phyloP scores from a whole-genome alignment of 345 rosid genomes.

The rapeseed (Brassica napus) region DNA sequence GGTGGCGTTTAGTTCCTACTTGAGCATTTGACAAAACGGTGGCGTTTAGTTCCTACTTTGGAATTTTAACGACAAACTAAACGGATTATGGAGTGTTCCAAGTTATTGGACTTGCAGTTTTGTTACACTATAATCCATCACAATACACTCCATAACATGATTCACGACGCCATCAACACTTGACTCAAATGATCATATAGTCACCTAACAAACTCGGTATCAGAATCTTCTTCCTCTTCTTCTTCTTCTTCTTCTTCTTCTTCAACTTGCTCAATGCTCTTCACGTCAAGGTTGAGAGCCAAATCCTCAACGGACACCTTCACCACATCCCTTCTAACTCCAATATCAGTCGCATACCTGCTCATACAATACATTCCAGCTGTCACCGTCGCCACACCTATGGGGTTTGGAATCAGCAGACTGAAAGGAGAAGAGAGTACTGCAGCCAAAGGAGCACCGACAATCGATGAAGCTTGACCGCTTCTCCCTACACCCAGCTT shows the following conservation, averaged over 20 bases:
- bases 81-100: no score
- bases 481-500: constrained; percentile 73
- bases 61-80: no score
- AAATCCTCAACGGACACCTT: constrained; percentile 91
- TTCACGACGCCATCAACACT: neutral
- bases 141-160: constrained; percentile 6
- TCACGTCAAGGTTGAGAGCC: constrained; percentile 42
- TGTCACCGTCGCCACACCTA: constrained; percentile 87
- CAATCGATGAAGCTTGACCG: constrained; percentile 85
- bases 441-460: constrained; percentile 95
- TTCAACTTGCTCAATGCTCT: constrained; percentile 43
- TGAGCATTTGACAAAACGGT: no score
- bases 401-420: constrained; percentile 85
- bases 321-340: constrained; percentile 79
- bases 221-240: no score
- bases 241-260: constrained; percentile 24
- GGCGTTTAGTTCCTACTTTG: no score
- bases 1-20: no score
- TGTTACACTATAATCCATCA: neutral
- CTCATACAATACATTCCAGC: constrained; percentile 98
- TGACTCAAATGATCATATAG: neutral
- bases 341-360: constrained; percentile 88
- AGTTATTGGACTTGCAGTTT: no score
- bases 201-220: constrained; percentile 35
- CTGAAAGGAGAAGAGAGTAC: constrained; percentile 78